phyloP scores from a whole-genome alignment of 768 basidiomycete species.

The Kwoniella heveanensis region DNA sequence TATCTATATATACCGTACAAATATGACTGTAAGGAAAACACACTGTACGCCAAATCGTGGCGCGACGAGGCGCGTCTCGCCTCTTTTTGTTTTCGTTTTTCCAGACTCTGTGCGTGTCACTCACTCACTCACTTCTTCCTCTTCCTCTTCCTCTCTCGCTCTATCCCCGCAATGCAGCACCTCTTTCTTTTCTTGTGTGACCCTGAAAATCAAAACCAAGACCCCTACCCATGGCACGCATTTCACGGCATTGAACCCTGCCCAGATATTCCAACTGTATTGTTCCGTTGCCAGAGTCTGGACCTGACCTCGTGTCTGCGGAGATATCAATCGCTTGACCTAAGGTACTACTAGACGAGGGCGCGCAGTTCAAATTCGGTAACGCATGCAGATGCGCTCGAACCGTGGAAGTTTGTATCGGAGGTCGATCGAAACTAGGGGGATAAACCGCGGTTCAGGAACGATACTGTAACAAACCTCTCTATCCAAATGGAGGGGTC shows the following conservation, averaged over 20 bases:
- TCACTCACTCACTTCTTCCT: neutral
- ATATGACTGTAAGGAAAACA: no score
- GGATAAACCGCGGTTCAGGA: no score
- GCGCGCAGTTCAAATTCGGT: no score
- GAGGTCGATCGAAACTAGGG: no score
- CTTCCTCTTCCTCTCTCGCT: neutral
- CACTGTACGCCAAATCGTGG: neutral
- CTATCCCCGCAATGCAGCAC: conserved; percentile 1
- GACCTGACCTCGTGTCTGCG: neutral
- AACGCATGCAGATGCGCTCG: no score
- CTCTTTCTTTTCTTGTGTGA: neutral
- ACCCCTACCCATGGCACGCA: neutral
- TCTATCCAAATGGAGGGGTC: no score
- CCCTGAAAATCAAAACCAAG: conserved; percentile 1
- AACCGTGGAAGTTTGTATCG: no score
- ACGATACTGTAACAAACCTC: no score
- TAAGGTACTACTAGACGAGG: no score
- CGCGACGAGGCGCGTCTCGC: conserved; percentile 9
- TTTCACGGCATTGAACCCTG: neutral
- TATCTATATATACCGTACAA: conserved; percentile 1
- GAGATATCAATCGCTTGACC: neutral
- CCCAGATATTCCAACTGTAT: neutral
- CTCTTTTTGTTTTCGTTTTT: conserved; percentile 7
- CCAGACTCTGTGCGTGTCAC: no score
- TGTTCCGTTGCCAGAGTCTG: neutral